phyloP scores from a whole-genome alignment of 176 grass and related monocot species.

The Triticum urartu region DNA sequence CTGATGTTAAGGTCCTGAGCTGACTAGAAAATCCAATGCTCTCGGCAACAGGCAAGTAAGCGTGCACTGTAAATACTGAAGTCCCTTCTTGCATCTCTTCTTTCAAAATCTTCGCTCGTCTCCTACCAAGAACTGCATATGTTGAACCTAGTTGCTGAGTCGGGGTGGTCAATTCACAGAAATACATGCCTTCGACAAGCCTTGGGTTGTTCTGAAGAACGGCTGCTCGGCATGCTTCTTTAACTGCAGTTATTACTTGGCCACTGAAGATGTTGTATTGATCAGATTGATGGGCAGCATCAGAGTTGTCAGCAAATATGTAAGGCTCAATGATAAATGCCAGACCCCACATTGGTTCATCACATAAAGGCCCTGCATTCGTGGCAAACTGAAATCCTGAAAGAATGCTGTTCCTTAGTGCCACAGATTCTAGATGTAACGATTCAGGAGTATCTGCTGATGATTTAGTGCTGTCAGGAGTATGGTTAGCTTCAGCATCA shows the following conservation, averaged over 20 bases:
- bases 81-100: conserved; percentile 96
- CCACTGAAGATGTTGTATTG: conserved; percentile 81
- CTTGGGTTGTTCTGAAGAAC: conserved; percentile 89
- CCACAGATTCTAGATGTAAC: conserved; percentile 8
- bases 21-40: conserved; percentile 78
- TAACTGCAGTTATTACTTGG: conserved; percentile 88
- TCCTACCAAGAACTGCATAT: conserved; percentile 76
- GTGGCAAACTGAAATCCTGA: conserved; percentile 93
- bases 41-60: conserved; percentile 78
- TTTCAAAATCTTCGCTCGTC: conserved; percentile 72
- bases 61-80: conserved; percentile 77
- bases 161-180: conserved; percentile 80
- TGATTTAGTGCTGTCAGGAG: not conserved
- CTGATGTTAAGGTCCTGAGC: conserved; percentile 70
- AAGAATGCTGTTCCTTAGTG: conserved; percentile 66
- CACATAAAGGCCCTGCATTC: conserved; percentile 79
- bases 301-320: conserved; percentile 66
- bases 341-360: conserved; percentile 92
- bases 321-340: conserved; percentile 82
- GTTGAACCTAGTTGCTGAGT: conserved; percentile 62
- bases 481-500: conserved; percentile 3
- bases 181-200: conserved; percentile 92
- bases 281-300: conserved; percentile 58
- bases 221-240: conserved; percentile 81
- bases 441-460: conserved; percentile 6